Evolutionary conservation across 2,329 filamentous ascomycete species (phyloP).

Genomic region (Talaromyces sp.): DNA sequence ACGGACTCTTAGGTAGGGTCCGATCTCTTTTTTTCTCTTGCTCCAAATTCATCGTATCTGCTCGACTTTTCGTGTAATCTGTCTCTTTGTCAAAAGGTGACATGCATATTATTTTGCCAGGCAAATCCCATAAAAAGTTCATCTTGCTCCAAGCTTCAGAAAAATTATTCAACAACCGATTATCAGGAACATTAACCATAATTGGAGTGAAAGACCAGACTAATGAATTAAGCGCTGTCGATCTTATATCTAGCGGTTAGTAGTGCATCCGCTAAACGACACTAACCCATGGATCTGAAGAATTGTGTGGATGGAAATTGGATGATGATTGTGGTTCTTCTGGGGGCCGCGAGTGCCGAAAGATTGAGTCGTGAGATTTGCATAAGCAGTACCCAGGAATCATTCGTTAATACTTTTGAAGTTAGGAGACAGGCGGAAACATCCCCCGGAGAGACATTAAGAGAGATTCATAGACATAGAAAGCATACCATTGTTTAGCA

Average conservation of each 20-base stretch:
- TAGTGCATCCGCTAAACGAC: neutral
- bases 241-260: neutral
- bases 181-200: neutral
- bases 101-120: neutral
- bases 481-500: neutral
- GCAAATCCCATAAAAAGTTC: neutral
- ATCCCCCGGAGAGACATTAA: neutral
- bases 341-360: neutral
- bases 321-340: neutral
- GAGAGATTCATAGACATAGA: no score
- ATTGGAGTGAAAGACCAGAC: neutral
- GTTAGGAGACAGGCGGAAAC: neutral
- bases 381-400: neutral
- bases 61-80: neutral
- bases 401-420: neutral
- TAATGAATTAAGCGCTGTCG: neutral
- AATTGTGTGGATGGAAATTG: neutral
- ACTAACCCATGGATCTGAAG: neutral
- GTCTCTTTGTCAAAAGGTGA: neutral
- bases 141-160: no score
- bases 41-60: neutral
- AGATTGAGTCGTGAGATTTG: neutral
- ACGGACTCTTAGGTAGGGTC: neutral
- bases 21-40: neutral
- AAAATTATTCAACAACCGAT: neutral